These are phyloP conservation scores for Arachnopeziza araneosa DNA, from an alignment of 2,329 filamentous ascomycete species.

Conservation along the genomic window DNA sequence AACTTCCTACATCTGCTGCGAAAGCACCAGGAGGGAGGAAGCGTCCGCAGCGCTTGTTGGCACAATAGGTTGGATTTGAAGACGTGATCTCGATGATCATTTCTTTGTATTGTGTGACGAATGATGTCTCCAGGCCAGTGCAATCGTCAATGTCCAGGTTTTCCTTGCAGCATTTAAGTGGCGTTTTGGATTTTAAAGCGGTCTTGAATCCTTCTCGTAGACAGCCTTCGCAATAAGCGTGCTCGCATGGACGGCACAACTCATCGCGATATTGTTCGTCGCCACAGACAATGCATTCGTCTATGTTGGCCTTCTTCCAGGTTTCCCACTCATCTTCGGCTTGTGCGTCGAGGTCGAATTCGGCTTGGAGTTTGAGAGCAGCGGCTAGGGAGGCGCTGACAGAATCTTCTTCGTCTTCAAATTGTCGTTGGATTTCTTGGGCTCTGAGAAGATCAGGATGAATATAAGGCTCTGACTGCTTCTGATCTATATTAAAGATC, in stretches of 20 bases:
- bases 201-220: conserved; percentile 17
- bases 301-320: not conserved
- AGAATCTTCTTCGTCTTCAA: not conserved
- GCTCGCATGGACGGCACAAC: conserved; percentile 14
- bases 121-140: not conserved
- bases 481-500: too few relatives aligned
- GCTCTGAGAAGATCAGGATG: not conserved
- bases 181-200: conserved; percentile 9
- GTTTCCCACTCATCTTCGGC: not conserved
- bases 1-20: conserved; percentile 18
- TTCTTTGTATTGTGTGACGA: conserved; percentile 8
- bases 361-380: not conserved
- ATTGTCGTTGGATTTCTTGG: not conserved
- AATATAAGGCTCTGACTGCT: not conserved
- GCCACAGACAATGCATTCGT: not conserved
- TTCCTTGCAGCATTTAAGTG: conserved; percentile 16
- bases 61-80: conserved; percentile 25
- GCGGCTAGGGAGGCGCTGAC: not conserved
- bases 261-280: conserved; percentile 2
- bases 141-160: not conserved
- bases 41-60: conserved; percentile 14
- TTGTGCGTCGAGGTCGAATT: not conserved
- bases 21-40: conserved; percentile 26
- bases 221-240: conserved; percentile 19
- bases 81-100: conserved; percentile 17